phyloP scores from a whole-genome alignment of 2,329 filamentous ascomycete species.

The Trichoderma breve region DNA sequence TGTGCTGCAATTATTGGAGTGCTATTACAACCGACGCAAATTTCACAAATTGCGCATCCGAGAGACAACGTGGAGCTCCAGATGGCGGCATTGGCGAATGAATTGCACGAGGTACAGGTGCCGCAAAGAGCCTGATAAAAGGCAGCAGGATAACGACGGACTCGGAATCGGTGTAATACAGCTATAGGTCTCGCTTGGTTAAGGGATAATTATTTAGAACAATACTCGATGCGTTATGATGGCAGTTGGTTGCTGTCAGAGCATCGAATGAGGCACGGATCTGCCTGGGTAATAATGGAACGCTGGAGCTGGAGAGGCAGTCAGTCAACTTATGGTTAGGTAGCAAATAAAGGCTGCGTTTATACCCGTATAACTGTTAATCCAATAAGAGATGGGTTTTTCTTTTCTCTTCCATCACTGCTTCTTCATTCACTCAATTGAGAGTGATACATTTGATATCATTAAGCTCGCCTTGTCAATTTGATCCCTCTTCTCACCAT shows the following conservation, averaged over 20 bases:
- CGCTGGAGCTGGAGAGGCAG: background rate
- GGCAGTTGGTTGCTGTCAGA: accelerated
- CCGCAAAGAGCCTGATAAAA: background rate
- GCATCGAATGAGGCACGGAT: background rate
- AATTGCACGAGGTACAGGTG: background rate
- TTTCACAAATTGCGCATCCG: background rate
- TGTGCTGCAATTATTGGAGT: too few relatives aligned
- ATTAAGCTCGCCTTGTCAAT: too few relatives aligned
- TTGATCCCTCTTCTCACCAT: background rate
- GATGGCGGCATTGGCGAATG: background rate
- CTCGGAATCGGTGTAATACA: background rate
- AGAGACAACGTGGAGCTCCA: background rate
- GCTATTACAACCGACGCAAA: background rate
- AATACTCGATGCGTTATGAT: background rate
- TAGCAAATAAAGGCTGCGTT: background rate
- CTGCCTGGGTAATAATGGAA: background rate
- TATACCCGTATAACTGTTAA: background rate
- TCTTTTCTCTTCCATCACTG: background rate
- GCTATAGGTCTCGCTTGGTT: background rate
- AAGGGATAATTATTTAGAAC: background rate
- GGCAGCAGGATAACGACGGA: background rate
- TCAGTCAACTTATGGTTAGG: background rate
- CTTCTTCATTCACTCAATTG: accelerated
- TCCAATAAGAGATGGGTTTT: background rate
- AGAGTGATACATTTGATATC: background rate